Evolutionary conservation across 2,329 filamentous ascomycete genomes (phyloP), one percentile per base, ranked within the genome.

Genomic region (Pyrenophora graminea): DNA sequence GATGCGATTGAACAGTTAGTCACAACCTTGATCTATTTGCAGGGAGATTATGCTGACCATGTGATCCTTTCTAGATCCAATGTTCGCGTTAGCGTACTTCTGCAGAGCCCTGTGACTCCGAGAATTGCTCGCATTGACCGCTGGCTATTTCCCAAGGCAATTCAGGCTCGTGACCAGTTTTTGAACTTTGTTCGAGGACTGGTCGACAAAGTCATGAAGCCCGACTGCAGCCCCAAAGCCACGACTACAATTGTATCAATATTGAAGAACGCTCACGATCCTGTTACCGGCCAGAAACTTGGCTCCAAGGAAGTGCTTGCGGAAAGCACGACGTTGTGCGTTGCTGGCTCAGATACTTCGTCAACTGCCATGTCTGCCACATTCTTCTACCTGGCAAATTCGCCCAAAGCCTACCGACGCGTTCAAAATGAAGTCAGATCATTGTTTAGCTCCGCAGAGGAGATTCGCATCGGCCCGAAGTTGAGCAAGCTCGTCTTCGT

Each of bases 331-430:
- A 70, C 73, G 1, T 58, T 79, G 10, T 18, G 42, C 9, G 43
- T 52, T 21, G 49, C 49, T 17, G 52, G 52, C 12, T 25, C 76
- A 8, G 74, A 76, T 44, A 75, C 73, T 1, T 66, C 71, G 6
- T 64, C 67, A 1, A 71, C 69, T 18, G 62, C 68, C 21, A 45
- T 73, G 15, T 40, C 64, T 6, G 62, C 69, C 17, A 61, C 59
- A 6, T 61, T 76, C 48, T 75, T 73, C 61, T 76, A 77, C 59
- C 64, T 77, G 9, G 43, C 66, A 6, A 64, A 65, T 12, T 65
- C 75, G 41, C 62, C 68, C 2, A 40, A 55, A n/a, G 55, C 56
- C 6, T 66, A 72, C 19, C 25, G 43, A 2, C 34, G 36, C 1
- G 47, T 53, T 6, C 39, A 37, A 8, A 25, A 33, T 4, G 68